These are phyloP conservation scores for Mrakia frigida DNA, from an alignment of 768 basidiomycete species.

Conservation along the genomic window DNA sequence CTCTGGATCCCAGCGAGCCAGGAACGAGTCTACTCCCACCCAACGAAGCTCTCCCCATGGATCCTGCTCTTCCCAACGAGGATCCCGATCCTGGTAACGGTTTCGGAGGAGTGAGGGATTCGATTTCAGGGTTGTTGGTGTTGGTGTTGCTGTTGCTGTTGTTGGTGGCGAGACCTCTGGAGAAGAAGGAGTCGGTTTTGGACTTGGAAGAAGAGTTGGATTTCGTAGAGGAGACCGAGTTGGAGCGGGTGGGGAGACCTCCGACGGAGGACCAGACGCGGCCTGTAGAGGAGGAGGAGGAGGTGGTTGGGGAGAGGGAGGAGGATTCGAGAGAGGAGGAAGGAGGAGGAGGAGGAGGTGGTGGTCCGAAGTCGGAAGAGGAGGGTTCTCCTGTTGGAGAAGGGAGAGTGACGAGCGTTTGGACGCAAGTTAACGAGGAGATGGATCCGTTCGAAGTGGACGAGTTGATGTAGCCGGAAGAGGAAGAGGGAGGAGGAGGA, in stretches of 20 bases:
- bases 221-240: slow-evolving; percentile 5
- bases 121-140: neutral
- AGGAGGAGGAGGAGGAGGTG: no score
- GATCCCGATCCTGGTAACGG: slow-evolving; percentile 1
- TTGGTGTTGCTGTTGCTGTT: no score
- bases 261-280: neutral
- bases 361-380: neutral
- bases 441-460: neutral
- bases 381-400: slow-evolving; percentile 1
- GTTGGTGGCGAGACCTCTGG: neutral
- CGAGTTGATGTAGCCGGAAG: neutral
- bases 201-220: slow-evolving; percentile 22
- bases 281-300: neutral
- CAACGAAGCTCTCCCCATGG: slow-evolving; percentile 3
- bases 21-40: neutral
- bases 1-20: neutral
- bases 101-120: slow-evolving; percentile 21
- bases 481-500: no score
- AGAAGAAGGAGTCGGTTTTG: slow-evolving; percentile 30
- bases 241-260: neutral
- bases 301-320: neutral
- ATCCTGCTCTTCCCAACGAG: slow-evolving; percentile 18
- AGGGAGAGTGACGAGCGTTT: slow-evolving; percentile 8
- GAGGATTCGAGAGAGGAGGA: neutral
- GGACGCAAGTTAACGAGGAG: slow-evolving; percentile 6